These are phyloP conservation scores for Suhomyces pyralidae DNA, from an alignment of 805 yeast species.

Conservation along the genomic window DNA sequence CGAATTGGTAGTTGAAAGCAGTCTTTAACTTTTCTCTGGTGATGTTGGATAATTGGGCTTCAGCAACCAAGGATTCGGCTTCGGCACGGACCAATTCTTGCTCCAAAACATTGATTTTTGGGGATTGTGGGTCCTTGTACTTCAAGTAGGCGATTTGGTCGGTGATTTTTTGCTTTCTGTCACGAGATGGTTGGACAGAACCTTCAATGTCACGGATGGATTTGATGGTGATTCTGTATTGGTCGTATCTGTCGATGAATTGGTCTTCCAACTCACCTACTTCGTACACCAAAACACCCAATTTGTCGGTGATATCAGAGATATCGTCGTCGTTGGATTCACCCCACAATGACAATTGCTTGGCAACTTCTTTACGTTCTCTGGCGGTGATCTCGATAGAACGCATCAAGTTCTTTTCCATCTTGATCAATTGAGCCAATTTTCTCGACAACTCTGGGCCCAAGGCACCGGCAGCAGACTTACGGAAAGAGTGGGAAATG, in stretches of 20 bases:
- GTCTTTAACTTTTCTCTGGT: slow-evolving; percentile 98
- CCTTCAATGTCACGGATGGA: slow-evolving; percentile 95
- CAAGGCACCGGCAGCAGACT: slow-evolving; percentile 82
- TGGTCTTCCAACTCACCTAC: slow-evolving; percentile 98
- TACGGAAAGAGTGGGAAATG: slow-evolving; percentile 68
- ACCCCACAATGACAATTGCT: slow-evolving; percentile 97
- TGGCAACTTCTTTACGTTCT: slow-evolving; percentile 95
- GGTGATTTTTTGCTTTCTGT: slow-evolving; percentile 95
- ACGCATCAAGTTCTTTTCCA: slow-evolving; percentile 95
- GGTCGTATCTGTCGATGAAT: slow-evolving; percentile 96
- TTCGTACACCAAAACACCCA: slow-evolving; percentile 93
- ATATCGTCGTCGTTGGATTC: slow-evolving; percentile 97
- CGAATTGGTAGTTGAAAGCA: slow-evolving; percentile 95
- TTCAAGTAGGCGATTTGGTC: slow-evolving; percentile 96
- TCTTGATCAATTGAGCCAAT: slow-evolving; percentile 86
- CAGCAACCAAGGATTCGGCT: slow-evolving; percentile 98
- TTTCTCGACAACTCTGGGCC: slow-evolving; percentile 96
- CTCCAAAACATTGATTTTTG: slow-evolving; percentile 91
- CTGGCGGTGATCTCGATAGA: slow-evolving; percentile 88
- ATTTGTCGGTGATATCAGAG: slow-evolving; percentile 93
- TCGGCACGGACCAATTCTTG: slow-evolving; percentile 99
- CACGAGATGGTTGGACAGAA: slow-evolving; percentile 97
- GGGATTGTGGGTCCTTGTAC: slow-evolving; percentile 97
- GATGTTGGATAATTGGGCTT: slow-evolving; percentile 96
- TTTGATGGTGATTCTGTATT: slow-evolving; percentile 93